Conservation (phyloP, 2,329 filamentous ascomycete species). For the Hirsutella thompsonii region DNA sequence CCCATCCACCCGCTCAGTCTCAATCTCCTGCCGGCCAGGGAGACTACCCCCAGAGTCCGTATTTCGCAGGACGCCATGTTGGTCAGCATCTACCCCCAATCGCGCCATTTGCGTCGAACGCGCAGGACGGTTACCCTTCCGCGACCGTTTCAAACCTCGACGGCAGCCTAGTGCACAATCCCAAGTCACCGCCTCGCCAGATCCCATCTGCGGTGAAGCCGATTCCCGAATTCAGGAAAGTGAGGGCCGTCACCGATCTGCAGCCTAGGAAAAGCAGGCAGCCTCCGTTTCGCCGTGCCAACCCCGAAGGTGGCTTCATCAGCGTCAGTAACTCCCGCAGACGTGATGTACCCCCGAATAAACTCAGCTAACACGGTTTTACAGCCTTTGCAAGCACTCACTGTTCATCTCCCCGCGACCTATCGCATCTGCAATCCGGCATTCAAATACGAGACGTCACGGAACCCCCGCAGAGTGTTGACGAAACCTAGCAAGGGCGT, state of each 20-base stretch:
- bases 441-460: conserved; percentile 97
- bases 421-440: conserved; percentile 96
- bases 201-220: conserved; percentile 40
- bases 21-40: conserved; percentile 68
- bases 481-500: conserved; percentile 97
- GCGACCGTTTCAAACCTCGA: conserved; percentile 62
- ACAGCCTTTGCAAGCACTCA: conserved; percentile 89
- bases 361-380: conserved; percentile 1
- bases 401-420: conserved; percentile 81
- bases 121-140: conserved; percentile 60
- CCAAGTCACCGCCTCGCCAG: conserved; percentile 44
- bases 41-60: conserved; percentile 47
- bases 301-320: conserved; percentile 95
- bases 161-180: conserved; percentile 43
- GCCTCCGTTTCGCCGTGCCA: conserved; percentile 82
- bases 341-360: background rate
- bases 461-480: conserved; percentile 87
- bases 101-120: conserved; percentile 47
- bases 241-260: conserved; percentile 60
- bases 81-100: conserved; percentile 63
- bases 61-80: conserved; percentile 37
- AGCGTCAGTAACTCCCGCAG: conserved; percentile 49
- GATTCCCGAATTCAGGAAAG: conserved; percentile 78
- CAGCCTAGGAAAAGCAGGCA: conserved; percentile 75
- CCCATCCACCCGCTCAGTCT: conserved; percentile 41